Conservation (phyloP, 1,284 basidiomycete genomes). For the Ustilago lituana region DNA sequence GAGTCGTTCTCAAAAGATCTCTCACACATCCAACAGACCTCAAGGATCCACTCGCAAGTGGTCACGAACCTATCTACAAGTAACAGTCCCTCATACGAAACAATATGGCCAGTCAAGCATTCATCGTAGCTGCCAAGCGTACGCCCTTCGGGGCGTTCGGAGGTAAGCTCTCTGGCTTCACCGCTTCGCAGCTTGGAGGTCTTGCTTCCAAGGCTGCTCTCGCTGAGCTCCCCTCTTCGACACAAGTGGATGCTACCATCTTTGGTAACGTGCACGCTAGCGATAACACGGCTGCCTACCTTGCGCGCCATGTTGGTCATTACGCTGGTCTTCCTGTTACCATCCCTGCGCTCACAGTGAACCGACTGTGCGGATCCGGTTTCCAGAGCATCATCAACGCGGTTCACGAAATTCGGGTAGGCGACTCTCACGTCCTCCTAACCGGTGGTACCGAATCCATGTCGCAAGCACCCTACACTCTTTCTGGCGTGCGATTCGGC, state of each 20-base stretch:
- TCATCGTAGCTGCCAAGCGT: constrained; percentile 69
- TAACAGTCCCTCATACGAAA: too few species aligned
- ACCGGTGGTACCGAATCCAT: constrained; percentile 98
- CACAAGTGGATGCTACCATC: constrained; percentile 69
- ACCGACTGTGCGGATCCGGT: constrained; percentile 92
- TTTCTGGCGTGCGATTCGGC: constrained; percentile 68
- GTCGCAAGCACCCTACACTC: constrained; percentile 81
- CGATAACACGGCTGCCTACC: constrained; percentile 80
- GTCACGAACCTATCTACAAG: too few species aligned
- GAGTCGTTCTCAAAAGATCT: not conserved
- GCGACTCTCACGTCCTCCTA: constrained; percentile 84
- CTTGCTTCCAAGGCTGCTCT: constrained; percentile 71
- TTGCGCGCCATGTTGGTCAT: constrained; percentile 93
- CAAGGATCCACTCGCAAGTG: too few species aligned
- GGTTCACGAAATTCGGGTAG: constrained; percentile 86
- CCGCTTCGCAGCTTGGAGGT: constrained; percentile 69
- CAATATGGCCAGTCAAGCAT: constrained; percentile 55
- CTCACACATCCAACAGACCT: too few species aligned
- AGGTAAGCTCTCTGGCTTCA: constrained; percentile 68
- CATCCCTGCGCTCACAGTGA: constrained; percentile 72
- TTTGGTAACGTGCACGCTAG: constrained; percentile 64
- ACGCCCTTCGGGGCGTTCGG: constrained; percentile 72
- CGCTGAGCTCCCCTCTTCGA: constrained; percentile 68
- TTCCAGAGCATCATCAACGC: constrained; percentile 94
- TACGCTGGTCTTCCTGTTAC: constrained; percentile 75